Base-by-base conservation (phyloP, 202 grass and related monocot genomes). In the Panicum virgatum region DNA sequence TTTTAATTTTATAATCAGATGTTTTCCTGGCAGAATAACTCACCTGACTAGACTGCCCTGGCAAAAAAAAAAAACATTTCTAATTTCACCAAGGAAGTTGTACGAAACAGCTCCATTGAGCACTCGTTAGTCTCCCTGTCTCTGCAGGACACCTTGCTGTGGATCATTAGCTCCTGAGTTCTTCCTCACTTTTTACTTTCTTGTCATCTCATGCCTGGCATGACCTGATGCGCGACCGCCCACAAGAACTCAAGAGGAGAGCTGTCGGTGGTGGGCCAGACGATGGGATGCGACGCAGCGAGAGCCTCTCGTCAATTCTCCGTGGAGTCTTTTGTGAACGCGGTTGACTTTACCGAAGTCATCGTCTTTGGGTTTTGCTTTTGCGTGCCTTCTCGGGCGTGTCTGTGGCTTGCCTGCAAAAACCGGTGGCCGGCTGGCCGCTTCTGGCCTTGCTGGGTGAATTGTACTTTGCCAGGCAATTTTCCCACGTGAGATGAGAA, bases 281-380 rank as follows among this genome's bases (percentile, higher is more conserved):
- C 71, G 44, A 51, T 9, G 18, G 2, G 32, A 34, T 34, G 12
- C 18, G 6, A 27, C 54, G 22, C 53, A 23, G 7, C 9, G 23
- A 23, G 1, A 23, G 8, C 18, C 43, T 50, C 75, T 50, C 14
- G 36, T 70, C 65, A 34, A 32, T 44, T 80, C 23, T 14, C 11
- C 38, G 37, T 69, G 50, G 38, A 80, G 51, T 59, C 51, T 42
- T 11, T 80, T 80, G 78, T 45, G 65, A 80, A 80, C 12, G 51
- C 65, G 0, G 78, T 70, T 80, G 65, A 80, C 78, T 58, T n/a
- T n/a, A 22, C 5, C 5, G 16, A 59, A 46, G 51, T 59, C 65
- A 13, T 69, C 38, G 64, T 39, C 38, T 32, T 25, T 15, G 6
- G 12, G 20, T 25, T 54, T 38, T n/a, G n/a, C n/a, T n/a, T n/a